Evolutionary conservation across 2,329 filamentous ascomycete species (phyloP), one percentile per base, ranked within the genome.

Genomic region (Metarhizium rileyi): DNA sequence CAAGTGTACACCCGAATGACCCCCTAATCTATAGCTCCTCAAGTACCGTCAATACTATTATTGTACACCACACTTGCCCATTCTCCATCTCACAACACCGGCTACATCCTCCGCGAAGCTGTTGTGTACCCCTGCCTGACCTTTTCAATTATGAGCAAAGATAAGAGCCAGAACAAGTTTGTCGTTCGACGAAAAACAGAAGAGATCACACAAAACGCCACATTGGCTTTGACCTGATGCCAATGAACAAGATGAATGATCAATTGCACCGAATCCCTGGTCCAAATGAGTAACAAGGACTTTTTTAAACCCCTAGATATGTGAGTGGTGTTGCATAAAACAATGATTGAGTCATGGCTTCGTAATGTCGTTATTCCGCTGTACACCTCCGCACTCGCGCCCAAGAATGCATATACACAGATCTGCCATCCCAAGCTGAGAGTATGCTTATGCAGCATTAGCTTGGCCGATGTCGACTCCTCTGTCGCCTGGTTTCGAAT

Each of bases 401-500:
- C 33, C 3, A 36, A 9, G 16, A 6, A 36, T 36, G 33, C 16
- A 36, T 16, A n/a, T 36, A 14, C 14, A 16, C 33, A 4, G 33
- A 22, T 20, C 35, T 20, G 35, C 16, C 35, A 38, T 14, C 12
- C 30, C 30, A 33, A 33, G 3, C 12, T 14, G 30, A 33, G 30
- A 10, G 16, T 7, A 20, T 7, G n/a, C 35, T n/a, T 38, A 43
- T 18, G 25, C 2, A 5, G 9, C 20, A n/a, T 20, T 27, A 9
- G 20, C 30, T 23, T 47, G 30, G 30, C 44, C 47, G 16, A 10
- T 27, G 20, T 53, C 52, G 22, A 59, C 58, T 33, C 58, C 63
- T 44, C 61, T 58, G 20, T 57, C 55, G 45, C 52, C 47, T 47
- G 55, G 52, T 44, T 58, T 63, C 16, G 52, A 45, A 22, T 63